Evolutionary conservation across 2,329 filamentous ascomycete species (phyloP), one percentile per base, ranked within the genome.

Genomic region (Ceratocystis papillata): DNA sequence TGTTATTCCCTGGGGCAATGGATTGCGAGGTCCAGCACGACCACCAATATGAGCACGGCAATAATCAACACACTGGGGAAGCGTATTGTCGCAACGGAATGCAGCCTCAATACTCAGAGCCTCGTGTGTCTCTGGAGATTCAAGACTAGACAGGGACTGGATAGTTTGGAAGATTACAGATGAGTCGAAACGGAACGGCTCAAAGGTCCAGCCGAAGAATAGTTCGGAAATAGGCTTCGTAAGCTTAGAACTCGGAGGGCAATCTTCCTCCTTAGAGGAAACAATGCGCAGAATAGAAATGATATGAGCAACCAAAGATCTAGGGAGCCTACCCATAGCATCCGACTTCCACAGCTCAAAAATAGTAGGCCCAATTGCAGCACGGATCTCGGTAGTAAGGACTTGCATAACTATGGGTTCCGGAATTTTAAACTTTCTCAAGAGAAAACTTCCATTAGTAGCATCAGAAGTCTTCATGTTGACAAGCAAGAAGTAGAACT

Each of bases 371-470:
- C 96, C 77, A 30, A 96, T 84, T 30, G 86, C 84, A 76, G 88
- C 85, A 53, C 94, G 87, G 53, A 97, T 77, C 73, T 97, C 93
- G 5, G 97, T 85, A 15, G 96, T 78, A 65, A 97, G 88, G 71
- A 96, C 93, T 1, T 83, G 79, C 15, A 85, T 81, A 8, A 79
- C 72, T 25, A 77, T 75, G 2, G 74, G 20, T 17, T 65, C 64
- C 3, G 33, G 30, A 45, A 44, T 15, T 22, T 46, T 28, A 25
- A 45, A 15, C 17, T 46, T 25, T 28, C 30, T 61, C 41, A 65
- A 44, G 30, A 68, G 65, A 12, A 64, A 64, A 15, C 53, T 65
- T n/a, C 30, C 48, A n/a, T 44, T 65, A 20, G 64, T 25, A 22
- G 63, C 53, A n/a, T 68, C 67, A 6, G 62, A 25, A 10, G 64